A percentile compares a stretch with the other conserved stretches of the same genome.
Conservation (phyloP, 768 basidiomycete species). For the Podaxis sp. region DNA sequence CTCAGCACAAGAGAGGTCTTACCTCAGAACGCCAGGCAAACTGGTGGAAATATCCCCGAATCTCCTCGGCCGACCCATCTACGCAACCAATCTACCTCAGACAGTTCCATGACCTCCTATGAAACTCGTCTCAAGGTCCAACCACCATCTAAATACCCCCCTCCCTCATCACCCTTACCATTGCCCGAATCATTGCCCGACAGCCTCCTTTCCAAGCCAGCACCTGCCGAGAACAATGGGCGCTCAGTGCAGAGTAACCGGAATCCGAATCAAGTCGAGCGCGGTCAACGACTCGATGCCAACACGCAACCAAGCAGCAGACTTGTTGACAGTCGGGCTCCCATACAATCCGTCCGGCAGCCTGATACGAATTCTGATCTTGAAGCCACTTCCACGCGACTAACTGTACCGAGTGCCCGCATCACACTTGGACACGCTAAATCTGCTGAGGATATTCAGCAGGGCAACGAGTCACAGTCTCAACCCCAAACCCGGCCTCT, state of each 20-base stretch:
- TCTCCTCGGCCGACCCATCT: background rate
- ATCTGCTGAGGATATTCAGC: background rate
- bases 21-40: background rate
- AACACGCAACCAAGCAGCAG: background rate
- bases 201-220: background rate
- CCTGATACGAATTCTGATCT: background rate
- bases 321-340: background rate
- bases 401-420: background rate
- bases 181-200: background rate
- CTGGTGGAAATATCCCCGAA: background rate
- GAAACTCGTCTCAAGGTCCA: background rate
- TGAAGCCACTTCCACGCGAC: background rate
- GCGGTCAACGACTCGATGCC: background rate
- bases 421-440: background rate
- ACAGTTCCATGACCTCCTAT: background rate
- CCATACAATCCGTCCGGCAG: background rate
- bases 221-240: background rate
- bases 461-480: background rate
- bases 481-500: background rate
- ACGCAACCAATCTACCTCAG: background rate
- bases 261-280: background rate
- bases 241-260: background rate
- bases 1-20: too few relatives aligned
- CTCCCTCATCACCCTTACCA: background rate
- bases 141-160: background rate